These are phyloP conservation scores for Peniophora sp. DNA, from an alignment of 1,284 basidiomycete species.

Conservation along the genomic window DNA sequence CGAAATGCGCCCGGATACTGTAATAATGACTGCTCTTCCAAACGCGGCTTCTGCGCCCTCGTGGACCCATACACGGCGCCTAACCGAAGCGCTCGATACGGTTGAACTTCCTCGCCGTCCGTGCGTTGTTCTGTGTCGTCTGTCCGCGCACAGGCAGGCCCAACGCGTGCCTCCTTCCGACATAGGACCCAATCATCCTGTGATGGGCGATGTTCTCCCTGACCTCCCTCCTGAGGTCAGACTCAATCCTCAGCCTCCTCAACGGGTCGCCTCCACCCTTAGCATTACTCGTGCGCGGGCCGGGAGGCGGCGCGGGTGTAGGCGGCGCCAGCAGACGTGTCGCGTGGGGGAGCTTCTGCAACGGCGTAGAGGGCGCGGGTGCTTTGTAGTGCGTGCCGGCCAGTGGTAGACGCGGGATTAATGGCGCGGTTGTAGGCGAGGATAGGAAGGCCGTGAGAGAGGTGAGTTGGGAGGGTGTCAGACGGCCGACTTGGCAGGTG, in stretches of 20 bases:
- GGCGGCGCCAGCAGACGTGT: slow-evolving; percentile 17
- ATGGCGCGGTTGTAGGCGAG: slow-evolving; percentile 64
- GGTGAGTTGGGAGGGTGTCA: slow-evolving; percentile 77
- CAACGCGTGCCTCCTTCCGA: slow-evolving; percentile 83
- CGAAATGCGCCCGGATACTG: background rate
- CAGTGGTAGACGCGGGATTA: slow-evolving; percentile 54
- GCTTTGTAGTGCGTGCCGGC: slow-evolving; percentile 45
- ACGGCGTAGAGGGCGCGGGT: slow-evolving; percentile 36
- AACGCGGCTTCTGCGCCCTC: background rate
- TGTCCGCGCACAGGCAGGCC: slow-evolving; percentile 86
- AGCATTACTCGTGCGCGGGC: slow-evolving; percentile 6
- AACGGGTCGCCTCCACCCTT: slow-evolving; percentile 43
- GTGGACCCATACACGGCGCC: background rate
- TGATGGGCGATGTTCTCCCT: slow-evolving; percentile 87
- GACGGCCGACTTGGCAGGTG: slow-evolving; percentile 65
- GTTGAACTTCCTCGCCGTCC: slow-evolving; percentile 83
- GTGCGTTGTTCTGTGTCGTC: slow-evolving; percentile 80
- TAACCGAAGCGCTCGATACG: slow-evolving; percentile 40
- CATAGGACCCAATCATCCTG: slow-evolving; percentile 83
- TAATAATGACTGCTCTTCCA: slow-evolving; percentile 5
- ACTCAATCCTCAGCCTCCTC: slow-evolving; percentile 71
- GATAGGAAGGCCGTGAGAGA: slow-evolving; percentile 83
- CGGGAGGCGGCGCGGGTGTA: slow-evolving; percentile 6
- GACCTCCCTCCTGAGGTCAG: slow-evolving; percentile 71
- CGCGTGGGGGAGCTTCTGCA: slow-evolving; percentile 28